Evolutionary conservation across 352 stramenopile genomes (phyloP).

Genomic region (Pythium aphanidermatum): DNA sequence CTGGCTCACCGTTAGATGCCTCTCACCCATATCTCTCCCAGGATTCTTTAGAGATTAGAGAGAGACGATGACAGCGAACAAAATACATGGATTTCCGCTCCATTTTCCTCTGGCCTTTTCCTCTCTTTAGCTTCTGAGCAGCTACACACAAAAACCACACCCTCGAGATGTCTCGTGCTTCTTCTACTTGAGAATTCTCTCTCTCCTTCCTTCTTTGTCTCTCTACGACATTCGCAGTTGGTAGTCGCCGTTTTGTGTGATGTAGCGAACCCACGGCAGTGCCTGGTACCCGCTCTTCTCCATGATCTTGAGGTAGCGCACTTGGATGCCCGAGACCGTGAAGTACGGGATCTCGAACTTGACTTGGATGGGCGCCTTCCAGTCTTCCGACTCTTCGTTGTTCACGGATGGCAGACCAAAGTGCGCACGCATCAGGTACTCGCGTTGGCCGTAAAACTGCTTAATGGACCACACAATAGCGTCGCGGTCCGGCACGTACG

Average conservation of each 20-base stretch:
- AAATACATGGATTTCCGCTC: too few relatives aligned
- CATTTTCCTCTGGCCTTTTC: too few relatives aligned
- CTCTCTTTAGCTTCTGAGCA: too few relatives aligned
- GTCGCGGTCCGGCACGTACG: slow-evolving; percentile 98
- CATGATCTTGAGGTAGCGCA: slow-evolving; percentile 99
- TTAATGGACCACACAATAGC: slow-evolving; percentile 99
- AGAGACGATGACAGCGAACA: too few relatives aligned
- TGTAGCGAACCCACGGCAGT: slow-evolving; percentile 99
- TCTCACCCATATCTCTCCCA: too few relatives aligned
- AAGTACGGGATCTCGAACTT: slow-evolving; percentile 98
- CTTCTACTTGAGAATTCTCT: too few relatives aligned
- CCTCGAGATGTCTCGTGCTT: too few relatives aligned
- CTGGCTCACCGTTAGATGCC: slow-evolving; percentile 63
- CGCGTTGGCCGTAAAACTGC: slow-evolving; percentile 97
- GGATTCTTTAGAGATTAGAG: too few relatives aligned
- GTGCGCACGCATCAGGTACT: slow-evolving; percentile 99
- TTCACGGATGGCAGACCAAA: slow-evolving; percentile 98
- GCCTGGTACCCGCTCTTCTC: slow-evolving; percentile 99
- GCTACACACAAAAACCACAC: too few relatives aligned
- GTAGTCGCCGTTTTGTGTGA: slow-evolving; percentile 99
- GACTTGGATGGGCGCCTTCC: slow-evolving; percentile 90
- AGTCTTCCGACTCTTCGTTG: slow-evolving; percentile 77
- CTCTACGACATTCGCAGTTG: slow-evolving; percentile 98
- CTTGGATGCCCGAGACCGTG: slow-evolving; percentile 96
- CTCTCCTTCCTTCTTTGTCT: slow-evolving; percentile 18